Evolutionary conservation across 768 basidiomycete species (phyloP), one percentile per base, ranked within the genome.

Genomic region (Tylopilus felleus): DNA sequence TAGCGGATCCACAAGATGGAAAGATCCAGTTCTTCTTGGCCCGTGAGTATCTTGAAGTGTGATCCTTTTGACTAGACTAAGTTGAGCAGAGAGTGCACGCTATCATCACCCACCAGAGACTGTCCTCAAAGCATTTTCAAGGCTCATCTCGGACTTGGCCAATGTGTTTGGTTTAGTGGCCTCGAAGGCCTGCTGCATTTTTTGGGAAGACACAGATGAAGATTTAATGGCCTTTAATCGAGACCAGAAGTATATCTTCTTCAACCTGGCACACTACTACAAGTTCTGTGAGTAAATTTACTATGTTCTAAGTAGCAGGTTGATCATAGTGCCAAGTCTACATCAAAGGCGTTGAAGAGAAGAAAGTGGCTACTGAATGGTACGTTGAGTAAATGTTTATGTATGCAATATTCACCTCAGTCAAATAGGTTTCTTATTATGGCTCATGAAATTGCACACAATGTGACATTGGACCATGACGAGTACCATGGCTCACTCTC

Each of bases 371-470:
- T 8, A 53, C 41, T 0, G 55, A 58, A 4, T 60, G 60, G 60
- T 61, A 59, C 12, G 60, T 50, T 3, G 4, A 40, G 10, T 33
- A n/a, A 28, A 31, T 7, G 5, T 28, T 8, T 12, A 5, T 2
- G 13, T 8, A 12, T 7, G 5, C 14, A 13, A 16, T 2, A 39
- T 8, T 52, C 9, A 58, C 23, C 36, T 35, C 13, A 0, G 22
- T 39, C 22, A 8, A 38, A 48, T 13, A 67, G 66, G 66, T 67
- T 60, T 29, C 61, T 69, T 31, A 62, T 67, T 4, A 65, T 69
- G 55, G 65, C 59, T 2, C 66, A 67, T 16, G 66, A 67, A 47
- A 58, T 67, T 7, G 67, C 66, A 16, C 67, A 67, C 52, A 62
- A 65, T 10, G 41, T 47, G 12, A 52, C 58, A 0, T 47, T 55